Evolutionary conservation across 139 green algal species (phyloP), one percentile per base, ranked within the genome.

Genomic region (Chlorella sp.): DNA sequence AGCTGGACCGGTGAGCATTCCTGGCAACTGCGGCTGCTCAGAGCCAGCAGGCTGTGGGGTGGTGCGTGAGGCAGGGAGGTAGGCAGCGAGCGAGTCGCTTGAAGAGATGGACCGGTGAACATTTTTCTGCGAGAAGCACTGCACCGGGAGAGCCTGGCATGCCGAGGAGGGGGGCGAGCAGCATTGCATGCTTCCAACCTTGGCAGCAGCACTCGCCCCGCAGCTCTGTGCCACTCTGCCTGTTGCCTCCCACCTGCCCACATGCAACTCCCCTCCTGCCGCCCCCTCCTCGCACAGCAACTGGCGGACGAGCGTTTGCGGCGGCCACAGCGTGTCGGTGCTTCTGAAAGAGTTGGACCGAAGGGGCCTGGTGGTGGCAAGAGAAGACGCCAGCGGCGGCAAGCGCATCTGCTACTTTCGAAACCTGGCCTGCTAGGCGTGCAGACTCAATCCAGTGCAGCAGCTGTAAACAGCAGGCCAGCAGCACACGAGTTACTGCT

Each of bases 291-390:
- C n/a, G n/a, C n/a, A n/a, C 70, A 76, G 70, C 22, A 32, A 76
- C 70, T 76, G 70, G 70, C 40, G 40, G 40, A 28, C 8, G 0
- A 28, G 24, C 28, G 28, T 6, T 22, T 76, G 70, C 70, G 8
- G 70, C 70, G 70, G 70, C 24, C 40, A 76, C 70, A 76, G 70
- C 38, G 70, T 76, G 38, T 48, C 40, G 2, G 70, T 76, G 40
- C 70, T 76, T 4, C 70, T 76, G 0, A 54, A 46, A 34, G 68
- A 75, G 68, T 24, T 76, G 19, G 40, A 36, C 40, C 26, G 70
- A 0, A 40, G 40, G 22, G 36, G 70, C 26, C 70, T 76, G 40
- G 70, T 76, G 70, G 16, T 76, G 70, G 24, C 41, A 28, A 40
- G 70, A 11, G 70, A 76, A 40, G 70, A 48, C 38, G 54, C 40